phyloP scores from a whole-genome alignment of 2,329 filamentous ascomycete genomes.

The Dendrostoma leiphaemia region DNA sequence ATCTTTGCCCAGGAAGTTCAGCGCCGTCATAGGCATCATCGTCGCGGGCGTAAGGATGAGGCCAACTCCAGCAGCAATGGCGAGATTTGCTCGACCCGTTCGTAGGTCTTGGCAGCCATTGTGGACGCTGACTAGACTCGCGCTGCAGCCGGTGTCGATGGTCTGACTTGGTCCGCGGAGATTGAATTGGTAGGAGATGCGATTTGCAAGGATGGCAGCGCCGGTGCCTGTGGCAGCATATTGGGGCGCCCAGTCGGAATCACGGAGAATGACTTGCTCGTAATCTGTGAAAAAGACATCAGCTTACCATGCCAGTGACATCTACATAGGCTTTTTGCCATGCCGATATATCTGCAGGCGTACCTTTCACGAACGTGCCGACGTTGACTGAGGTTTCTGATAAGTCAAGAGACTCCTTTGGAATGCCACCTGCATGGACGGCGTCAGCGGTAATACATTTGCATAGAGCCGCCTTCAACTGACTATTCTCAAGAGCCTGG shows the following conservation, averaged over 20 bases:
- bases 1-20: constrained; percentile 51
- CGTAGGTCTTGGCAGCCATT: constrained; percentile 49
- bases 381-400: constrained; percentile 48
- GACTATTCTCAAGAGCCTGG: constrained; percentile 50
- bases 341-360: too few relatives aligned
- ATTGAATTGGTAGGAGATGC: constrained; percentile 55
- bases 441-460: neutral
- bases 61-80: constrained; percentile 49
- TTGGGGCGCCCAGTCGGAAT: constrained; percentile 47
- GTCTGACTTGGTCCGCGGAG: constrained; percentile 55
- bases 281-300: constrained; percentile 37
- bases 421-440: constrained; percentile 7
- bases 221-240: constrained; percentile 54
- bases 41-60: constrained; percentile 54
- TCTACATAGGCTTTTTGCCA: too few relatives aligned
- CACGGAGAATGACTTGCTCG: constrained; percentile 47
- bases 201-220: constrained; percentile 53
- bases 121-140: constrained; percentile 53
- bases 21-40: constrained; percentile 54
- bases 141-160: constrained; percentile 59
- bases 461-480: neutral
- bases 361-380: constrained; percentile 50
- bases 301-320: too few relatives aligned
- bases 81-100: constrained; percentile 30
- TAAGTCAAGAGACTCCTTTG: constrained; percentile 38